Evolutionary conservation across 2,329 filamentous ascomycete species (phyloP).

Genomic region (Ophiostoma quercus): DNA sequence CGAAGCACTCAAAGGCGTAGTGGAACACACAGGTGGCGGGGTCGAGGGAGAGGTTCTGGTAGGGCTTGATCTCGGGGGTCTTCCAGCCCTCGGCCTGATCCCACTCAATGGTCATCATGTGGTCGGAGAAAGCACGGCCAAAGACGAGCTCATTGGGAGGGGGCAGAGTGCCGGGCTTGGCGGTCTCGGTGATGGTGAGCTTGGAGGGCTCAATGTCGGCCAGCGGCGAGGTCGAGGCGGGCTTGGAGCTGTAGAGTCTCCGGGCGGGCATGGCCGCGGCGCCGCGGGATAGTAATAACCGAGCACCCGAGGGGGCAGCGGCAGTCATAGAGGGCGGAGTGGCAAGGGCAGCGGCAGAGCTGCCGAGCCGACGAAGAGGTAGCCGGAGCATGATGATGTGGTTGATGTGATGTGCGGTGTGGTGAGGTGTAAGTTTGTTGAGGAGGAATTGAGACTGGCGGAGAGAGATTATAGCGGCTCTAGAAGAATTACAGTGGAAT

Average conservation of each 20-base stretch:
- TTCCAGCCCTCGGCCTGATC: constrained; percentile 79
- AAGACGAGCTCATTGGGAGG: constrained; percentile 82
- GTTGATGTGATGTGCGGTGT: constrained; percentile 18
- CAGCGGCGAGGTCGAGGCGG: constrained; percentile 44
- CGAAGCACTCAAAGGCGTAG: constrained; percentile 97
- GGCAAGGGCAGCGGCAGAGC: constrained; percentile 30
- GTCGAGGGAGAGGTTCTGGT: constrained; percentile 95
- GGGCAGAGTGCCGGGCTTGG: constrained; percentile 65
- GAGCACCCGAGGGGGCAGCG: constrained; percentile 18
- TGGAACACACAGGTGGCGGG: constrained; percentile 96
- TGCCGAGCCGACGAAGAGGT: constrained; percentile 40
- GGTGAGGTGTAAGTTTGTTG: constrained; percentile 5
- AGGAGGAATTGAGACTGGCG: constrained; percentile 1
- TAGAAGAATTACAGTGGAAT: neutral
- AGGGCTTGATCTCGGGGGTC: constrained; percentile 76
- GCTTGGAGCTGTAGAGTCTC: constrained; percentile 51
- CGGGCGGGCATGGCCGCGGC: constrained; percentile 27
- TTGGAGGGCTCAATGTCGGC: constrained; percentile 70
- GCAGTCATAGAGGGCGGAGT: neutral
- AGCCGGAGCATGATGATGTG: constrained; percentile 42
- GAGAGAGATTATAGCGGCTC: neutral
- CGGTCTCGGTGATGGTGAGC: constrained; percentile 69
- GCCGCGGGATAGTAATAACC: constrained; percentile 22
- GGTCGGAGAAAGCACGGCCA: constrained; percentile 88
- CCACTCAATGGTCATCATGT: constrained; percentile 97